Evolutionary conservation across 352 stramenopile species (phyloP).

Genomic region (Hyaloperonospora arabidopsidis): DNA sequence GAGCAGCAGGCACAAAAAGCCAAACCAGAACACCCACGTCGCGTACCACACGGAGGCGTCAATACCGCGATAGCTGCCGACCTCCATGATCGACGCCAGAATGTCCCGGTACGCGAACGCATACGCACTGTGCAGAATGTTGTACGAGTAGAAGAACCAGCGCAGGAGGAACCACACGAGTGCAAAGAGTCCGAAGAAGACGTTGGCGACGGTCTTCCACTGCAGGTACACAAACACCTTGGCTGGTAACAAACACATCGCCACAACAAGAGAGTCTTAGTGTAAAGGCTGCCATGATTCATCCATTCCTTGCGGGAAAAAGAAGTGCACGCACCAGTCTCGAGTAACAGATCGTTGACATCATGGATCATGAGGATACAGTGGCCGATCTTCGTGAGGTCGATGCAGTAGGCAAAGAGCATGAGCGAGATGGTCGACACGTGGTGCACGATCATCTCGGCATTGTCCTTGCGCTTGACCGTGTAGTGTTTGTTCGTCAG

Average conservation of each 20-base stretch:
- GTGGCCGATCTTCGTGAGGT: constrained; percentile 60
- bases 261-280: not conserved
- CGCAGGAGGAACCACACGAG: constrained; percentile 67
- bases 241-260: constrained; percentile 22
- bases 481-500: constrained; percentile 74
- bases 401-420: constrained; percentile 65
- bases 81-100: constrained; percentile 37
- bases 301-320: not conserved
- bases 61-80: constrained; percentile 34
- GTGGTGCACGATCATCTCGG: constrained; percentile 77
- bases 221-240: constrained; percentile 78
- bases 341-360: constrained; percentile 67
- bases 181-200: constrained; percentile 62
- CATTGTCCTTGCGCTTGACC: constrained; percentile 78
- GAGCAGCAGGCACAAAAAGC: constrained; percentile 52
- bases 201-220: constrained; percentile 56
- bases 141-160: constrained; percentile 64
- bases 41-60: constrained; percentile 46
- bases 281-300: too few species aligned
- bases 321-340: constrained; percentile 23
- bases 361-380: constrained; percentile 82
- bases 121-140: constrained; percentile 65
- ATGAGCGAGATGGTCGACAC: constrained; percentile 72
- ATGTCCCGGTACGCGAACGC: constrained; percentile 42
- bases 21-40: constrained; percentile 44